Evolutionary conservation across 805 yeast genomes (phyloP).

Genomic region (Tetrapisispora nanseiensis): DNA sequence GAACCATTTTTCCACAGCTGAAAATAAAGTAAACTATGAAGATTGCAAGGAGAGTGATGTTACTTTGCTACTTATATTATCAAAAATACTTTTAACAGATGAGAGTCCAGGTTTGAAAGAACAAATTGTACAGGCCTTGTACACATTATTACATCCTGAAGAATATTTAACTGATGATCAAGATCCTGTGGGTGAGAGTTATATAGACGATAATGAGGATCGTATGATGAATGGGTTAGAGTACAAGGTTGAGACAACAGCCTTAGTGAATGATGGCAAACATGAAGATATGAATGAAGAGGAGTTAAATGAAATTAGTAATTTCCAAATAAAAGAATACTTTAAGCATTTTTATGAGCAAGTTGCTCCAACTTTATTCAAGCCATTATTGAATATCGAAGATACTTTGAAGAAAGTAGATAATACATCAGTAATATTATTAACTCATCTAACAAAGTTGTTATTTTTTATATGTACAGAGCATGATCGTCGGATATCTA

Average conservation of each 20-base stretch:
- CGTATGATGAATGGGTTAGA: neutral
- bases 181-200: conserved; percentile 6
- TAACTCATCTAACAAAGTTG: conserved; percentile 59
- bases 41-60: conserved; percentile 36
- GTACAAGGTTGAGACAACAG: neutral
- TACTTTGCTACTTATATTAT: conserved; percentile 45
- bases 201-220: neutral
- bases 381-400: conserved; percentile 30
- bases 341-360: conserved; percentile 50
- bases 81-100: conserved; percentile 53
- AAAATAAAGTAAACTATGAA: conserved; percentile 3
- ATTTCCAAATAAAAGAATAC: conserved; percentile 21
- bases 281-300: neutral
- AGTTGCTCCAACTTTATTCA: conserved; percentile 51
- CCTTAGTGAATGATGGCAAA: neutral
- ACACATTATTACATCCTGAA: conserved; percentile 56
- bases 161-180: conserved; percentile 19
- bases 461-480: conserved; percentile 55
- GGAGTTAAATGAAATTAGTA: neutral
- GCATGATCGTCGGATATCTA: conserved; percentile 48
- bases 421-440: conserved; percentile 33
- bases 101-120: conserved; percentile 61
- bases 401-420: conserved; percentile 2
- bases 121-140: conserved; percentile 78
- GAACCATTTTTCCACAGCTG: neutral